Evolutionary conservation across 768 basidiomycete genomes (phyloP), one percentile per base, ranked within the genome.

Genomic region (Auricularia auricula-judae): DNA sequence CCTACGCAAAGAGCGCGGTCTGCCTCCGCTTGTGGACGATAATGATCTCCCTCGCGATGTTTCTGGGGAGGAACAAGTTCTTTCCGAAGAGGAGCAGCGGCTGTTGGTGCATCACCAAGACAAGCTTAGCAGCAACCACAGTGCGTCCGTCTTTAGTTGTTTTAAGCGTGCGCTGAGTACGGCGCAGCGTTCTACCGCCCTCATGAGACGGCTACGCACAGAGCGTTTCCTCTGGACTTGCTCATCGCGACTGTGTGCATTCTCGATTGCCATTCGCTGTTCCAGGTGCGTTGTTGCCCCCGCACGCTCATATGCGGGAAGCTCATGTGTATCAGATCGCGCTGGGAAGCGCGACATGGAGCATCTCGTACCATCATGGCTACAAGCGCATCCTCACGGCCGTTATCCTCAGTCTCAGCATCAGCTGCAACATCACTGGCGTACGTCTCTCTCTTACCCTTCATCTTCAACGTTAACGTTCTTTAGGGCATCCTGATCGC

Each of bases 351-450:
- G 56, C 56, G 56, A 59, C 56, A 10, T 59, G 56, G 56, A 59
- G 56, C 18, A 59, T 59, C 56, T 59, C 56, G 56, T 59, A 59
- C 56, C 56, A 59, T 29, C 23, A 59, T 33, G 56, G 23, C 4
- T 59, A 59, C 56, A 59, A 59, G 56, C 34, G 29, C 5, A 59
- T 59, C 56, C 34, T 59, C 4, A 59, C 56, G 56, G 23, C 56
- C 8, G 56, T 59, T 1, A 59, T 59, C 23, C 56, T 59, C 5
- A 59, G 56, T 59, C 56, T 59, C 16, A 33, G 29, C 10, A 59
- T 59, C 56, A 33, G 29, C 14, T 59, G 56, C 56, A 59, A 59
- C 56, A 59, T 59, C 56, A 59, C 56, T 14, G 56, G 56, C 23
- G 47, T 51, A 18, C 14, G 47, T 51, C 47, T 51, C 18, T 18